Percentiles rank a stretch among this genome's conserved stretches.
Evolutionary conservation across 495 filamentous ascomycete species (phyloP).

Genomic region (Hyphodiscus hymeniophilus): DNA sequence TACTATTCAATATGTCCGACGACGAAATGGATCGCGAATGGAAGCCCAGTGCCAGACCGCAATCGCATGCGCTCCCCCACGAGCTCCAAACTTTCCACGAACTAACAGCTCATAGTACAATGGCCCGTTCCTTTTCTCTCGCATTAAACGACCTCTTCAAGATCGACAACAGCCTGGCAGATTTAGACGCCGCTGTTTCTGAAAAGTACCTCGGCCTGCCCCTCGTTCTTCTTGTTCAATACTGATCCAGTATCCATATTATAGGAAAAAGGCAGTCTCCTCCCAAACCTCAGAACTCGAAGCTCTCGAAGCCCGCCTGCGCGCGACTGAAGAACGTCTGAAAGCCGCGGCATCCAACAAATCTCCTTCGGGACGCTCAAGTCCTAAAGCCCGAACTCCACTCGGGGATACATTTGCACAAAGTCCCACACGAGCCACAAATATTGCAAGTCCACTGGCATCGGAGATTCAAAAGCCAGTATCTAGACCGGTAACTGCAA

Average conservation of each 20-base stretch:
- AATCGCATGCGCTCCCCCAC: constrained; percentile 54
- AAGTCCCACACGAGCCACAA: constrained; percentile 9
- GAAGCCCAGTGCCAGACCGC: constrained; percentile 67
- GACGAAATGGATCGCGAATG: constrained; percentile 62
- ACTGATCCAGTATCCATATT: constrained; percentile 22
- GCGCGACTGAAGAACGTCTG: constrained; percentile 68
- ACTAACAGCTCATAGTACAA: constrained; percentile 48
- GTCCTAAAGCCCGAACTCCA: constrained; percentile 25
- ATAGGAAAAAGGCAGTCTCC: constrained; percentile 60
- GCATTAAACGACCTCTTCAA: constrained; percentile 85
- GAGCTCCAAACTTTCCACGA: not conserved
- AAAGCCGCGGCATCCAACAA: constrained; percentile 1
- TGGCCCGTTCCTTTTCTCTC: constrained; percentile 78
- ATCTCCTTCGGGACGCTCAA: constrained; percentile 13
- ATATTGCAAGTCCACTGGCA: constrained; percentile 16
- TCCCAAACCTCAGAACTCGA: constrained; percentile 74
- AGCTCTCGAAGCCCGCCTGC: constrained; percentile 72
- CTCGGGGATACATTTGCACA: constrained; percentile 26
- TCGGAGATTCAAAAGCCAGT: constrained; percentile 16
- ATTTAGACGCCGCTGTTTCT: constrained; percentile 69
- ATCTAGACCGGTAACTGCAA: constrained; percentile 13
- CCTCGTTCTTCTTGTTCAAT: not conserved
- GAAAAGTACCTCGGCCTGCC: constrained; percentile 60
- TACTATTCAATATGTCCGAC: constrained; percentile 53
- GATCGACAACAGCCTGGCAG: constrained; percentile 69